Conservation (phyloP, 805 yeast species). For the Brettanomyces naardenensis region DNA sequence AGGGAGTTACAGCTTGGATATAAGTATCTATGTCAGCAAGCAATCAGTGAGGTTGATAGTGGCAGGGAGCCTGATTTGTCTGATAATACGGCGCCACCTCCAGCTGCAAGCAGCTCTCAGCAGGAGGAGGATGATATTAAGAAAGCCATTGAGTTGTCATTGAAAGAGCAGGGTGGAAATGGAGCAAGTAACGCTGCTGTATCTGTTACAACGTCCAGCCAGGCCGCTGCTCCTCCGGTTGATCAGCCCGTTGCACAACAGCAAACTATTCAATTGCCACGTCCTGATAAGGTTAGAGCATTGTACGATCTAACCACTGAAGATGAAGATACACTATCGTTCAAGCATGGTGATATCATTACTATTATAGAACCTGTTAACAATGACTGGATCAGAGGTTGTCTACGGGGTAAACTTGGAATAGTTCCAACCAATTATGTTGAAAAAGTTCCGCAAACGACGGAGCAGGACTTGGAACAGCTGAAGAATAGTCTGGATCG, state of each 20-base stretch:
- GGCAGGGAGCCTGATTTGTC: slow-evolving; percentile 5
- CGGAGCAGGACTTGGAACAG: slow-evolving; percentile 47
- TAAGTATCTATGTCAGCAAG: slow-evolving; percentile 29
- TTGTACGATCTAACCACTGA: slow-evolving; percentile 70
- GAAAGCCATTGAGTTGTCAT: slow-evolving; percentile 65
- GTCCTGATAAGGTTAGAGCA: slow-evolving; percentile 54
- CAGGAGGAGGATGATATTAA: slow-evolving; percentile 75
- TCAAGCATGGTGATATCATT: slow-evolving; percentile 80
- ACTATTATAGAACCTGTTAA: slow-evolving; percentile 82
- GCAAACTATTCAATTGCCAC: not conserved
- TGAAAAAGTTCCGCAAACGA: slow-evolving; percentile 61
- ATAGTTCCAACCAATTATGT: slow-evolving; percentile 92
- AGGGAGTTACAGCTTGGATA: slow-evolving; percentile 35
- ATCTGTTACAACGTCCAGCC: not conserved
- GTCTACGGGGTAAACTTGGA: slow-evolving; percentile 72
- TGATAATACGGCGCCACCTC: slow-evolving; percentile 1
- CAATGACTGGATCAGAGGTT: slow-evolving; percentile 94
- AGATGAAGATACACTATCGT: slow-evolving; percentile 84
- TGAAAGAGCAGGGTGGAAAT: slow-evolving; percentile 42
- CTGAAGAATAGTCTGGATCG: slow-evolving; percentile 43
- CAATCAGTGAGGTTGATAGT: slow-evolving; percentile 22
- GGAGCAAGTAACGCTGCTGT: too few species aligned
- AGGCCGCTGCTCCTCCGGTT: slow-evolving; percentile 6
- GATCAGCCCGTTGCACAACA: slow-evolving; percentile 4
- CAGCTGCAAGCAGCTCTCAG: too few species aligned